These are phyloP conservation scores for Exophiala phaeomuriformis DNA, from an alignment of 2,329 filamentous ascomycete genomes.

Conservation along the genomic window DNA sequence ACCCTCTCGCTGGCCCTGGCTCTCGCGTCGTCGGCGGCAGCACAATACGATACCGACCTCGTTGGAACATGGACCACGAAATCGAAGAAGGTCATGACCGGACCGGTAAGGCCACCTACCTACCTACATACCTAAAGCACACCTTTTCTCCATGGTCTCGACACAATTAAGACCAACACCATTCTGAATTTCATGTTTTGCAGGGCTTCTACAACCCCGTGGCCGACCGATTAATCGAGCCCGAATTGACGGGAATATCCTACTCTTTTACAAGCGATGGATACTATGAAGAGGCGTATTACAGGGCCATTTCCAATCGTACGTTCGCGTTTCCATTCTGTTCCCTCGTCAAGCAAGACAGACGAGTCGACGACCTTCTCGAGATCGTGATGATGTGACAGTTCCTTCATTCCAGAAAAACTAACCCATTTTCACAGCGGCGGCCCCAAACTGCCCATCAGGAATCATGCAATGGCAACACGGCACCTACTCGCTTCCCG, in stretches of 20 bases:
- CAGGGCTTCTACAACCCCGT: constrained; percentile 64
- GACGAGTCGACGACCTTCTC: background rate
- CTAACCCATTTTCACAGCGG: constrained; percentile 38
- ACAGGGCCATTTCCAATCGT: constrained; percentile 63
- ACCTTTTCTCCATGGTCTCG: no score
- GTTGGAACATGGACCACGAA: constrained; percentile 69
- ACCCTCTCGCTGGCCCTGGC: constrained; percentile 15
- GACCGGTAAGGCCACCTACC: constrained; percentile 48
- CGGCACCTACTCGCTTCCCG: constrained; percentile 51
- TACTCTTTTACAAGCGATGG: constrained; percentile 66
- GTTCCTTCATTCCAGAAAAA: background rate
- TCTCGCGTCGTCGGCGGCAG: constrained; percentile 9
- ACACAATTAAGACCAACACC: no score
- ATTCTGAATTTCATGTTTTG: background rate
- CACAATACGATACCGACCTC: constrained; percentile 36
- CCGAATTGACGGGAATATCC: constrained; percentile 59
- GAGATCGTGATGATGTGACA: background rate
- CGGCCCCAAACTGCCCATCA: constrained; percentile 53
- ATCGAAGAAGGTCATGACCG: constrained; percentile 60
- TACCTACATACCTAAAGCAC: no score
- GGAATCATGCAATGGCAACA: constrained; percentile 69
- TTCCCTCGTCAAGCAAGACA: background rate
- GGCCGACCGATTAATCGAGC: constrained; percentile 60
- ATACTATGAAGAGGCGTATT: constrained; percentile 62
- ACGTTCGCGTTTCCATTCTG: constrained; percentile 31